Evolutionary conservation across 768 basidiomycete genomes (phyloP), one percentile per base, ranked within the genome.

Genomic region (Suillus spraguei): DNA sequence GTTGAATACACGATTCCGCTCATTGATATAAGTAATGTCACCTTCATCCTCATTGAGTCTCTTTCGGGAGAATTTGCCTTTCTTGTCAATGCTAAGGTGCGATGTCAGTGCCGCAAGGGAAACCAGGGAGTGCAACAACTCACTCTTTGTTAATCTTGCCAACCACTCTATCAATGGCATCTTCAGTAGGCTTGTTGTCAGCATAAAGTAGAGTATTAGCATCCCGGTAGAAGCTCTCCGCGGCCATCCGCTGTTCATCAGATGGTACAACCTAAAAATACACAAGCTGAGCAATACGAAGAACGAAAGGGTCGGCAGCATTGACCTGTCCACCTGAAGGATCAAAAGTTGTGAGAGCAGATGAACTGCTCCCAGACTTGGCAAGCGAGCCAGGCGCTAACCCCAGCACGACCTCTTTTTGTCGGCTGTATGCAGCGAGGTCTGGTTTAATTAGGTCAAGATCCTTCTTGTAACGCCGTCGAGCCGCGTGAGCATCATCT

Each of bases 1-100:
- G 86, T 98, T 97, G 84, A 97, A 99, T 58, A 97, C 95, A 67
- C 94, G 86, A 77, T 98, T 96, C 77, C 91, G 90, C 77, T 99
- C 94, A 82, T 99, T 99, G 85, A 99, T 99, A 74, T 99, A 99
- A 5, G 95, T 99, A 76, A 99, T 92, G 68, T 98, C 96, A 61
- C 93, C 95, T 65, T 96, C 91, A 59, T 93, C 92, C 70, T 98
- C 95, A 80, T 97, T 94, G 74, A 81, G 85, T 68, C 83, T 86
- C 78, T 97, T 97, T 66, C 95, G 84, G 44, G 92, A 95, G 79
- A 94, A 94, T 71, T 92, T 95, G 71, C 85, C 82, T 75, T 93
- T 91, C 81, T 94, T 92, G 80, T 95, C 94, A 68, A 95, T 87
- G 69, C 94, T 96, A 60, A 36, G 36, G 59, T 38, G 39, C 16